Evolutionary conservation across 2,329 filamentous ascomycete species (phyloP).

Genomic region (Alternaria sp.): DNA sequence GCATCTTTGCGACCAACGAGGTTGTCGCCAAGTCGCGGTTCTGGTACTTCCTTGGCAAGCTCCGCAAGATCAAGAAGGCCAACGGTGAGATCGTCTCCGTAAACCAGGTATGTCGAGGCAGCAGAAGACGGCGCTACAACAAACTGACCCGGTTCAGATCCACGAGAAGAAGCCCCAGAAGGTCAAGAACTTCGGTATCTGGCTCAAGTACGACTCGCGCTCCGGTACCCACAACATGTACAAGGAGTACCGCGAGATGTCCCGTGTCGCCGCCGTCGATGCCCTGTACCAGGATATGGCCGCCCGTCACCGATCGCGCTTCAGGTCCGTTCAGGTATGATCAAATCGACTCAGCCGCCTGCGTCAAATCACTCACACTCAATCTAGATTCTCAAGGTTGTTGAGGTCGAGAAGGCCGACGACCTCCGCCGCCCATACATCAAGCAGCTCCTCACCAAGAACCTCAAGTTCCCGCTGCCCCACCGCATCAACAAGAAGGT

Average conservation of each 20-base stretch:
- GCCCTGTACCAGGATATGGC: conserved; percentile 99
- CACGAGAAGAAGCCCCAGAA: conserved; percentile 98
- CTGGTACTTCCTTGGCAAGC: conserved; percentile 99
- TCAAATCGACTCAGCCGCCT: neutral
- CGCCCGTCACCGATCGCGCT: conserved; percentile 95
- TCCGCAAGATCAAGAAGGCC: conserved; percentile 99
- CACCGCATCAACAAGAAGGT: conserved; percentile 87
- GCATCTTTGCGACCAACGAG: conserved; percentile 97
- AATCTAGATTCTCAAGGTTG: conserved; percentile 90
- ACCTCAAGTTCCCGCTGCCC: conserved; percentile 97
- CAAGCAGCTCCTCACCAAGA: conserved; percentile 95
- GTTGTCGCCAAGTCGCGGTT: conserved; percentile 99
- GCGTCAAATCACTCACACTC: neutral
- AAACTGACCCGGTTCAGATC: conserved; percentile 66
- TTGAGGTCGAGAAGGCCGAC: conserved; percentile 93
- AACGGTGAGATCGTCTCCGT: conserved; percentile 98
- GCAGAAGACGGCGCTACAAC: neutral
- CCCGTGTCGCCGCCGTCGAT: conserved; percentile 92
- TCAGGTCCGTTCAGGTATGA: conserved; percentile 97
- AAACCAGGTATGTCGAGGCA: conserved; percentile 77
- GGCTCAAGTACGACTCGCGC: conserved; percentile 99
- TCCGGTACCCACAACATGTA: conserved; percentile 99
- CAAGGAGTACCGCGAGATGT: conserved; percentile 99
- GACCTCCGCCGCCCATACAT: conserved; percentile 99
- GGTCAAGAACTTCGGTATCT: conserved; percentile 99